Evolutionary conservation across 164 flowering plant genomes (phyloP), one percentile per base, ranked within the genome.

Genomic region (Liquidambar formosana): DNA sequence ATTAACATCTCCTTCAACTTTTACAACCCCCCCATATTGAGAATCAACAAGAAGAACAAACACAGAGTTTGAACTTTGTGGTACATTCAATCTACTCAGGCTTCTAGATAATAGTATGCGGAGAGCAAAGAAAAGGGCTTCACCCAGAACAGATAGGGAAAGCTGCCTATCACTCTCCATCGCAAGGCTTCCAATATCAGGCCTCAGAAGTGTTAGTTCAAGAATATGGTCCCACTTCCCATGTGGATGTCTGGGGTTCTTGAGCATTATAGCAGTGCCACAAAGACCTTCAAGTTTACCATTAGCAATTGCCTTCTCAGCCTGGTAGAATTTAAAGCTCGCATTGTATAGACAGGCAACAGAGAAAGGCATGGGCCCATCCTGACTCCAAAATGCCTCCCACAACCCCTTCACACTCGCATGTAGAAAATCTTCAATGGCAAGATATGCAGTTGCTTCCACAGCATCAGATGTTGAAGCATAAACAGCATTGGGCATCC

Each of bases 371-470:
- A 89, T 72, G 18, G 85, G 80, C 53, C 72, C 88, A 59, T 79
- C 88, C 57, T 84, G 81, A 67, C 85, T 83, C 98, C 98, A 94
- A 81, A 94, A 94, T 52, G 97, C 81, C 59, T 89, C 96, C 98
- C 98, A 94, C 82, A 94, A 83, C 67, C 97, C 89, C 74, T 86
- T 90, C 43, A 78, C 91, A 71, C 91, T 76, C 6, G 96, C 88
- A 76, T 92, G 91, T 53, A 94, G 74, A 78, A 94, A 94, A 81
- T 94, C 98, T 78, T 94, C 98, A 61, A 90, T 71, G 8, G 98
- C 94, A 76, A 92, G 93, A 84, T 81, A 89, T 1, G 94, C 88
- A 72, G 85, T 78, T 54, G 89, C 93, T 71, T 89, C 94, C 45
- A 75, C 85, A 67, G 85, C 80, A 70, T 86, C 86, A 56, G 96